Percentiles rank a stretch among this genome's conserved stretches.
Evolutionary conservation across 2,329 filamentous ascomycete genomes (phyloP).

Genomic region (Fusarium veterinarium): DNA sequence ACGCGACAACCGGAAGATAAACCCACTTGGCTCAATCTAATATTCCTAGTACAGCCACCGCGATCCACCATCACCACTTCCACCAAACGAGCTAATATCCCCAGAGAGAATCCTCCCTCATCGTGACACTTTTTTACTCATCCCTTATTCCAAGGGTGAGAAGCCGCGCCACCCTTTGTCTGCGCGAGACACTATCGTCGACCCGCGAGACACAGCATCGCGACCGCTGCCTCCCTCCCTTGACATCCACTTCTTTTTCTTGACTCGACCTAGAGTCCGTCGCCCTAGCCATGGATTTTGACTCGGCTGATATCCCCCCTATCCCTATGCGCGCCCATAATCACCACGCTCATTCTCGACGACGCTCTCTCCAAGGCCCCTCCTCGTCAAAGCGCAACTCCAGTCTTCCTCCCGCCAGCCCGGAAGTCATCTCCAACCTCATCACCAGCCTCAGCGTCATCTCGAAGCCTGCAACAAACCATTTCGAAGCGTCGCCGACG

Average conservation of each 20-base stretch:
- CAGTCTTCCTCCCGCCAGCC: slow-evolving; percentile 62
- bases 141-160: slow-evolving; percentile 16
- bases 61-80: slow-evolving; percentile 35
- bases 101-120: background rate
- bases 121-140: background rate
- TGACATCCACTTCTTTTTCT: slow-evolving; percentile 25
- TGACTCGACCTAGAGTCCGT: slow-evolving; percentile 21
- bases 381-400: slow-evolving; percentile 32
- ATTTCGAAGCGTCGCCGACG: slow-evolving; percentile 71
- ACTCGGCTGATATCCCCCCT: slow-evolving; percentile 46
- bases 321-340: slow-evolving; percentile 46
- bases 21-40: slow-evolving; percentile 17
- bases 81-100: slow-evolving; percentile 27
- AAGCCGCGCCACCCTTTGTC: slow-evolving; percentile 17
- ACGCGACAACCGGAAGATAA: background rate
- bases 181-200: slow-evolving; percentile 14
- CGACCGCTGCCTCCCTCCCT: slow-evolving; percentile 13
- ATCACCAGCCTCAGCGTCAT: slow-evolving; percentile 78
- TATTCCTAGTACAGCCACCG: slow-evolving; percentile 20
- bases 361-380: slow-evolving; percentile 31
- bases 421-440: slow-evolving; percentile 76
- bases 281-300: slow-evolving; percentile 45
- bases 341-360: slow-evolving; percentile 26
- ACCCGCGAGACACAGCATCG: background rate
- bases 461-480: slow-evolving; percentile 73